Evolutionary conservation across 805 yeast genomes (phyloP), one percentile per base, ranked within the genome.

Genomic region (Teunomyces cretensis): DNA sequence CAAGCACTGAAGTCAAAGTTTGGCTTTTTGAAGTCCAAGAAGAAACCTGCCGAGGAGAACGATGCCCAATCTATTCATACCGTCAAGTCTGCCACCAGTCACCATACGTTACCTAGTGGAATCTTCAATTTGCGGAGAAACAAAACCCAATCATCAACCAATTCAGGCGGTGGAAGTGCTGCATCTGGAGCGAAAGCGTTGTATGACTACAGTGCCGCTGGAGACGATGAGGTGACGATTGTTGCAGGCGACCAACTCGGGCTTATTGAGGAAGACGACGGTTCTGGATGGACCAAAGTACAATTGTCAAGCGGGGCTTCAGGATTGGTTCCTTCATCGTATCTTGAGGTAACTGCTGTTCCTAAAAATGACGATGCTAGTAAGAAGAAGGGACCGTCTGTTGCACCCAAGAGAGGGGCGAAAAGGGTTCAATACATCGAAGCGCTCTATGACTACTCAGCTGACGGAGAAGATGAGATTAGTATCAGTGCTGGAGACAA

Each of bases 281-380:
- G 97, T 0, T 81, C 88, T 13, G 99, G 99, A 0, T 92, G 99
- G 99, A 86, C 96, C 1, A 66, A 70, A 53, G 80, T 90, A 13
- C 50, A 48, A 39, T 39, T 51, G 16, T 54, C 54, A n/a, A 70
- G 73, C 4, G 80, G 80, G 0, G 62, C 63, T 8, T 68, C 67
- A 33, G 99, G 99, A 0, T 72, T 91, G 32, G 97, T 91, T 3
- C 99, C 99, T 2, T 81, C 95, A 0, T 67, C 86, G 0, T 92
- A 92, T 60, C 64, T 91, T 6, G 82, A 83, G 49, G 61, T 83
- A 1, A 14, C 33, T 8, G 15, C 24, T 12, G n/a, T 11, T 6
- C 9, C 30, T n/a, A 31, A 50, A 37, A 36, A 58, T 9, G 41
- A 45, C 3, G 42, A 33, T 3, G 19, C 36, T 9, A 43, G 40